Evolutionary conservation across 768 basidiomycete species (phyloP).

Genomic region (Strobilomyces dryophilus): DNA sequence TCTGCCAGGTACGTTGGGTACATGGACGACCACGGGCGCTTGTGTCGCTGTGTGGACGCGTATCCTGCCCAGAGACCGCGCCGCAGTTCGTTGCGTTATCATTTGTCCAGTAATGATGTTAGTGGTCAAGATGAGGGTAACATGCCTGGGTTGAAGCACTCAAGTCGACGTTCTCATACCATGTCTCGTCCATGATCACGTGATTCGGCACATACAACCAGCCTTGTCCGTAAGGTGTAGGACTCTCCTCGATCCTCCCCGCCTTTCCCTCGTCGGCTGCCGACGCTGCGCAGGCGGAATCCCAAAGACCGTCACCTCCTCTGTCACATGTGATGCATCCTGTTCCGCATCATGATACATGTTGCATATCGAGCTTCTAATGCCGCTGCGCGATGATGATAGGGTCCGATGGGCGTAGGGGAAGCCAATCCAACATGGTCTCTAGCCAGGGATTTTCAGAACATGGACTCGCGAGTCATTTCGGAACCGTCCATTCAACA

Average conservation of each 20-base stretch:
- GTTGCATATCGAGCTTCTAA: neutral
- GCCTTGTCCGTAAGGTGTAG: slow-evolving; percentile 46
- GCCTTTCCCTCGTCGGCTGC: slow-evolving; percentile 28
- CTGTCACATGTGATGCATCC: slow-evolving; percentile 31
- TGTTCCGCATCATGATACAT: neutral
- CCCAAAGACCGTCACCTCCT: slow-evolving; percentile 76
- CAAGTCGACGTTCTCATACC: too few relatives aligned
- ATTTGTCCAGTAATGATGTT: neutral
- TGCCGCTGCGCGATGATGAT: too few relatives aligned
- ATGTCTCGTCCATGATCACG: slow-evolving; percentile 16
- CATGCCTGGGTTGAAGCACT: too few relatives aligned
- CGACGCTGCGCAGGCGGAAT: slow-evolving; percentile 50
- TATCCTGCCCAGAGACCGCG: slow-evolving; percentile 24
- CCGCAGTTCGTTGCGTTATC: slow-evolving; percentile 29
- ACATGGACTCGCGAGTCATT: too few relatives aligned
- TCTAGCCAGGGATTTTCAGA: too few relatives aligned
- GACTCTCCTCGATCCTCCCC: slow-evolving; percentile 58
- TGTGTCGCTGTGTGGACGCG: slow-evolving; percentile 11
- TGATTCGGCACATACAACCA: slow-evolving; percentile 9
- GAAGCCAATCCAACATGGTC: too few relatives aligned
- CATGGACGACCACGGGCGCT: slow-evolving; percentile 3
- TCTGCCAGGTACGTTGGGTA: slow-evolving; percentile 1
- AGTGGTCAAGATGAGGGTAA: too few relatives aligned
- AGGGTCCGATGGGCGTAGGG: too few relatives aligned
- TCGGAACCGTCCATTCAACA: too few relatives aligned